Evolutionary conservation across 2,329 filamentous ascomycete species (phyloP), one percentile per base, ranked within the genome.

Genomic region (Ambrosiella cleistominuta): DNA sequence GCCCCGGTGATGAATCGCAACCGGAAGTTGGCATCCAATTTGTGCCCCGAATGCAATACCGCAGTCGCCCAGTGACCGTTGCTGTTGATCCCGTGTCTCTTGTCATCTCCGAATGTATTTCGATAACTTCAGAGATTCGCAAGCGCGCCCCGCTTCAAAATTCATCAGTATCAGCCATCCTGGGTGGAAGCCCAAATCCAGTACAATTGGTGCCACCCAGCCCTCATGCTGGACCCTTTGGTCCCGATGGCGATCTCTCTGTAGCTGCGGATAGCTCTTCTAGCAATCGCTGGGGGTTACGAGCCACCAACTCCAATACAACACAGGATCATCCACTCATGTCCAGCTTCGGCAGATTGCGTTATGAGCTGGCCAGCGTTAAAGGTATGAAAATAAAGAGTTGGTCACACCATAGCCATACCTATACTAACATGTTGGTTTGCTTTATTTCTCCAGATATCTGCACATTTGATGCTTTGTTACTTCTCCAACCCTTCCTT

Each of bases 91-190:
- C 90, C 1, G 84, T 95, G 59, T 90, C 89, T 54, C 75, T 98
- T 65, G 89, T 98, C 63, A 95, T 95, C 62, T 95, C 91, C 71
- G 93, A 98, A 82, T 98, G 93, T 71, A 97, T 97, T 68, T 91
- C 90, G 51, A 91, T 98, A 72, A 97, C 93, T 12, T 96, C 91
- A 62, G 89, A 90, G 61, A 96, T 98, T 79, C 90, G 95, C 67
- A 98, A 98, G 73, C 85, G 96, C 79, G 86, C 89, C 63, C 86
- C 93, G 63, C 97, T 91, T 77, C 88, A 89, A 53, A 90, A 97
- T 69, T 95, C 90, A 11, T 96, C 90, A 4, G 93, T 98, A 50
- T 89, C 93, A 42, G 91, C 91, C 57, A 98, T 98, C 61, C 77
- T 98, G 38, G 93, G 93, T 55, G 88, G 88, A 63, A 80, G 75